Conservation (phyloP, 164 flowering plant genomes). For the Akebia trifoliata region DNA sequence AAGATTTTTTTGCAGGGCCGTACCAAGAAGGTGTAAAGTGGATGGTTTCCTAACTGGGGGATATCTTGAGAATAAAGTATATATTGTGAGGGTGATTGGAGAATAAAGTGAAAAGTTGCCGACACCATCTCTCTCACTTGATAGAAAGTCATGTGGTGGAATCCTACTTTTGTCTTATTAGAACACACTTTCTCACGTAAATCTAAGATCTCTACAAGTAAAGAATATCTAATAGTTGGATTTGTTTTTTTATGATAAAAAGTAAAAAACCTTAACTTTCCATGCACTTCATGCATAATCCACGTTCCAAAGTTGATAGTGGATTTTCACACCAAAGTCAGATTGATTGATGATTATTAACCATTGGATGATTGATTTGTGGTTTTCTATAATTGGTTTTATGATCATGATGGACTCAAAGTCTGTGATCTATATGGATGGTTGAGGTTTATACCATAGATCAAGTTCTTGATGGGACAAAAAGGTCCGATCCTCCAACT, state of each 20-base stretch:
- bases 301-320: conserved; percentile 16
- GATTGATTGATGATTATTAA: background rate
- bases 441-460: too few relatives aligned
- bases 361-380: background rate
- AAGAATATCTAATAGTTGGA: conserved; percentile 36
- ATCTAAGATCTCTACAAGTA: conserved; percentile 41
- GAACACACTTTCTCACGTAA: conserved; percentile 21
- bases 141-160: conserved; percentile 21
- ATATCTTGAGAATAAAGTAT: too few relatives aligned
- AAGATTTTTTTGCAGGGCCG: too few relatives aligned
- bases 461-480: too few relatives aligned
- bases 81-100: conserved; percentile 15
- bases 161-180: conserved; percentile 56
- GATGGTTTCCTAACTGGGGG: too few relatives aligned
- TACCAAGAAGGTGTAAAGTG: conserved; percentile 1
- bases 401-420: background rate
- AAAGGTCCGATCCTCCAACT: too few relatives aligned
- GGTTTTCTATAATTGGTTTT: background rate
- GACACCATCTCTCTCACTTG: conserved; percentile 34
- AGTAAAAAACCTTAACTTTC: conserved; percentile 27
- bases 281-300: conserved; percentile 54
- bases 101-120: conserved; percentile 69
- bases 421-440: too few relatives aligned
- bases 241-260: conserved; percentile 8
- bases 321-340: background rate